Conservation (phyloP, 805 yeast species). For the Tetrapisispora fleetii region DNA sequence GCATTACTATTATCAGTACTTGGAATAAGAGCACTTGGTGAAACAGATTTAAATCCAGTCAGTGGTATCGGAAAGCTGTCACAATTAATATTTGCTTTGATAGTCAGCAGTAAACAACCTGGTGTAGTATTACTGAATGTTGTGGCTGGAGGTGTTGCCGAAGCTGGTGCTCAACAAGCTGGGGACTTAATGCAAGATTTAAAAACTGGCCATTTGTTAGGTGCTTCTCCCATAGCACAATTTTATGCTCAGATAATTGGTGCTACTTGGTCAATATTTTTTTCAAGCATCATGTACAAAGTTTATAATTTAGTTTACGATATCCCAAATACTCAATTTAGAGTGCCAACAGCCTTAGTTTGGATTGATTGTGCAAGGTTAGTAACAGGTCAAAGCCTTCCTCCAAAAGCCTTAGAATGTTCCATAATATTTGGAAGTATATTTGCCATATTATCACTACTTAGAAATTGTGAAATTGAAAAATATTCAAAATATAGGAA, state of each 20-base stretch:
- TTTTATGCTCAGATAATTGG: conserved; percentile 86
- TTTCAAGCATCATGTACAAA: conserved; percentile 74
- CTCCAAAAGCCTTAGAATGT: conserved; percentile 60
- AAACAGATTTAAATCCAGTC: conserved; percentile 93
- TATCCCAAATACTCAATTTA: conserved; percentile 71
- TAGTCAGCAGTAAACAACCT: conserved; percentile 65
- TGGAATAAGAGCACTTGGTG: conserved; percentile 92
- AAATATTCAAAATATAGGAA: conserved; percentile 32
- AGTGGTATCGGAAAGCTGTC: conserved; percentile 94
- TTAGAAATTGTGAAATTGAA: conserved; percentile 46
- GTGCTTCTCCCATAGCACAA: conserved; percentile 90
- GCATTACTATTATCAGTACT: conserved; percentile 74
- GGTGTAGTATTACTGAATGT: conserved; percentile 76
- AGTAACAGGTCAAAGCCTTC: conserved; percentile 85
- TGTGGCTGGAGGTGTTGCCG: conserved; percentile 94
- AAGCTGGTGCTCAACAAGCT: conserved; percentile 98
- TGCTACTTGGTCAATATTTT: conserved; percentile 68
- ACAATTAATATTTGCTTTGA: conserved; percentile 74
- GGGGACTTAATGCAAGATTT: conserved; percentile 97
- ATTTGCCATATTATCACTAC: conserved; percentile 60
- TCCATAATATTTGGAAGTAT: conserved; percentile 52
- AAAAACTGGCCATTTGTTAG: conserved; percentile 84
- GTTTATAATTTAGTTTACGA: conserved; percentile 74
- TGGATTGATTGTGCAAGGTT: conserved; percentile 95
- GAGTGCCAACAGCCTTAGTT: conserved; percentile 90